Conservation (phyloP, 352 stramenopile species). For the Pythium periplocum region DNA sequence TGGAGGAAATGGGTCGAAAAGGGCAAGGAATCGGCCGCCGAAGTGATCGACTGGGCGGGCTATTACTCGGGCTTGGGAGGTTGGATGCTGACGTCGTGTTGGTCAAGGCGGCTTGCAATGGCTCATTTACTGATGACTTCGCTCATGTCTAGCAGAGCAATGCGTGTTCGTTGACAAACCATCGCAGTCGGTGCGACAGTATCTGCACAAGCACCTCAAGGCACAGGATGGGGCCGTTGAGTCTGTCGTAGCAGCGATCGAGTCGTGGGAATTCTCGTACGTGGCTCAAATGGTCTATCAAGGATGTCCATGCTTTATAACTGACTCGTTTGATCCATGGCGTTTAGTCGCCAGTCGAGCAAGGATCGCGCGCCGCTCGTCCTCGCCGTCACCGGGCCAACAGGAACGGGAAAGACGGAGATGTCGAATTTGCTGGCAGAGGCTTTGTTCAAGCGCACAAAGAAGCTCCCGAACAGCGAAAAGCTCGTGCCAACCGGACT, state of each 20-base stretch:
- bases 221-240: conserved; percentile 64
- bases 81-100: background rate
- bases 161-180: conserved; percentile 70
- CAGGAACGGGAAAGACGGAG: conserved; percentile 89
- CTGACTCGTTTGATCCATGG: conserved; percentile 4
- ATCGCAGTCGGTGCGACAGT: conserved; percentile 40
- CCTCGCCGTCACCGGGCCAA: conserved; percentile 85
- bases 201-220: conserved; percentile 53
- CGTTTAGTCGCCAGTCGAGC: conserved; percentile 31
- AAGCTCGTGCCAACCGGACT: conserved; percentile 63
- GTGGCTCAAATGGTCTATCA: conserved; percentile 6
- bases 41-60: conserved; percentile 9
- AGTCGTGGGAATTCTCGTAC: conserved; percentile 83
- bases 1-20: conserved; percentile 14
- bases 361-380: conserved; percentile 76
- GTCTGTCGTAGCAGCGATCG: conserved; percentile 57
- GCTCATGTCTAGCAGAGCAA: conserved; percentile 25
- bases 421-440: conserved; percentile 81
- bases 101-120: too few species aligned
- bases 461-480: conserved; percentile 63
- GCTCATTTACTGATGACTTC: too few species aligned
- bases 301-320: background rate
- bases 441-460: conserved; percentile 77
- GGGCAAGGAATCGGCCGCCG: conserved; percentile 8
- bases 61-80: conserved; percentile 12